phyloP scores from a whole-genome alignment of 768 basidiomycete species.

The Suillus paluster region DNA sequence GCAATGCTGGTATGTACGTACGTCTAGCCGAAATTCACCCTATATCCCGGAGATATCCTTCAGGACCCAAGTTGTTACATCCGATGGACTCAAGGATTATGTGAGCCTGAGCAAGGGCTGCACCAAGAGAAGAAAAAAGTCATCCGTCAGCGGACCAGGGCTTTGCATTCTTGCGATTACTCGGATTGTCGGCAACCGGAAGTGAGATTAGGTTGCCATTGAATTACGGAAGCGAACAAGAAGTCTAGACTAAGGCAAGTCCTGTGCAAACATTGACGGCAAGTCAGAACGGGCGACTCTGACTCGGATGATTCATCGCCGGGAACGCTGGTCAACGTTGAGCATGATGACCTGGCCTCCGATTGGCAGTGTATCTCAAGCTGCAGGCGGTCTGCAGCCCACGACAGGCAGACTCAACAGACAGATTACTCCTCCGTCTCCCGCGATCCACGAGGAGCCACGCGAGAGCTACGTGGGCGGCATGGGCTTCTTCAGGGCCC shows the following conservation, averaged over 20 bases:
- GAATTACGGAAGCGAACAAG: constrained; percentile 3
- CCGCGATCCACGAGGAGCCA: neutral
- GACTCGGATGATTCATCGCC: neutral
- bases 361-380: neutral
- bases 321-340: neutral
- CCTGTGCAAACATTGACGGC: constrained; percentile 6
- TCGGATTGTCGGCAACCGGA: neutral
- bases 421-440: neutral
- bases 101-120: constrained; percentile 2
- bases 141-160: neutral
- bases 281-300: neutral
- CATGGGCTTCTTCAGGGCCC: neutral
- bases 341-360: neutral
- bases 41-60: too few species aligned
- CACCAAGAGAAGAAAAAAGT: neutral
- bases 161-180: neutral
- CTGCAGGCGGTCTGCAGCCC: too few species aligned
- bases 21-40: neutral
- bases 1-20: too few species aligned
- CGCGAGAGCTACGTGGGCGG: neutral
- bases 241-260: neutral
- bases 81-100: neutral
- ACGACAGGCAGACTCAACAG: neutral
- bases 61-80: neutral
- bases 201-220: neutral